Evolutionary conservation across 805 yeast species (phyloP), one percentile per base, ranked within the genome.

Genomic region (Kuraishia ogatae): DNA sequence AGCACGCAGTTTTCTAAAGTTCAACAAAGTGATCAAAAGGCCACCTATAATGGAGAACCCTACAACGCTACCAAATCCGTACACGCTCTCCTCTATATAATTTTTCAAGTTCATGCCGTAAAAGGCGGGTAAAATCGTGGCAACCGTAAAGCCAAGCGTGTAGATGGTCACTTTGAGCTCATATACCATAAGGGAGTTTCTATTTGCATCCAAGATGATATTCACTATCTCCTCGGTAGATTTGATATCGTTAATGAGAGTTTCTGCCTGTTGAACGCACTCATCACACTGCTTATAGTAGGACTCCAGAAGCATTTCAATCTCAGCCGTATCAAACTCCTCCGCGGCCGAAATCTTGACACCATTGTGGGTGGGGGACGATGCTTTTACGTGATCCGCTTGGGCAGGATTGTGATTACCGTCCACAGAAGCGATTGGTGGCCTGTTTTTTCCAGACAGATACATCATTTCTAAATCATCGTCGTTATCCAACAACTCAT

Each of bases 171-270:
- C 82, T 62, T 88, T 86, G 59, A 92, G 72, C 64, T 92, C 96
- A 61, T 87, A 83, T 55, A 92, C 77, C 96, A 92, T 89, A 58
- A 92, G 73, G 2, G 96, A 82, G 70, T 92, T 92, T 72, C 97
- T 82, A 64, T 90, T 90, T 2, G 97, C 89, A 68, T 92, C 97
- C 54, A 92, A 70, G 58, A 92, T 91, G 62, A 92, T 91, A 65
- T 91, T 91, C 57, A 89, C 92, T 65, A 92, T 89, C 63, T 92
- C 97, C 65, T 91, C 97, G 0, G 97, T 92, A 17, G 94, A 88
- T 64, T 83, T 84, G 61, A 92, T 89, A 65, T 92, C 96, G 61
- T 84, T 84, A 21, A 88, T 81, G 55, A 91, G 72, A 2, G 93
- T 85, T 50, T 89, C 96, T 0, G 96, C 85, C 61, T 88, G 93